Base-by-base conservation (phyloP, 805 yeast genomes). In the Suhomyces sp. region DNA sequence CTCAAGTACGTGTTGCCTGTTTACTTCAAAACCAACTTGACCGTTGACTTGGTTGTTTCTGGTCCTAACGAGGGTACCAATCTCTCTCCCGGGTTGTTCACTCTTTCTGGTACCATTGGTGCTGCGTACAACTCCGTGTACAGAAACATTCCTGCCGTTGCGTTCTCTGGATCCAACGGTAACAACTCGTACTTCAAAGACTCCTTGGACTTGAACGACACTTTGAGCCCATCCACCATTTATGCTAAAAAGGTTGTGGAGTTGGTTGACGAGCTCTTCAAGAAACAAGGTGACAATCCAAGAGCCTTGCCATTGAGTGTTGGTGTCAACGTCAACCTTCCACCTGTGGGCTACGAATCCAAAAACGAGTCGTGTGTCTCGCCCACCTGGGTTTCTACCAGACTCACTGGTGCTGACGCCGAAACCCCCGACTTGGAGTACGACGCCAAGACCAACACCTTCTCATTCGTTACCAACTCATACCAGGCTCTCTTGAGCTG, bases 41-140 rank as follows among this genome's bases (percentile, higher is more conserved):
- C 77, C 19, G 66, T 78, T 57, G 84, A 80, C 63, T 66, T 80
- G 52, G 79, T 80, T 51, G 77, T 79, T 47, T 65, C 78, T 52
- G 84, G 84, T 57, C 83, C 83, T 49, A 80, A 80, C 61, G 80
- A 80, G 67, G 84, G 84, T 57, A 62, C 67, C 53, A 80, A 80
- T 66, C 55, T 71, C 54, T 78, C 79, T 46, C 74, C 75, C 45
- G 71, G 74, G 49, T 49, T 57, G 54, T 70, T 64, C 59, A 74
- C 80, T 27, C 29, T 75, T 31, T 76, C 82, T 8, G 85, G 84
- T 63, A 80, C 85, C 26, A 71, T 78, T 58, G 84, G 82, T 63
- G 78, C 83, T 31, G 69, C 80, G 44, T 76, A 74, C 65, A 74
- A 72, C 54, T 66, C 82, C 45, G 73, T 72, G 38, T 74, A 77